Evolutionary conservation across 202 grass and related monocot species (phyloP).

Genomic region (Bolboschoenoplectus hybrid): DNA sequence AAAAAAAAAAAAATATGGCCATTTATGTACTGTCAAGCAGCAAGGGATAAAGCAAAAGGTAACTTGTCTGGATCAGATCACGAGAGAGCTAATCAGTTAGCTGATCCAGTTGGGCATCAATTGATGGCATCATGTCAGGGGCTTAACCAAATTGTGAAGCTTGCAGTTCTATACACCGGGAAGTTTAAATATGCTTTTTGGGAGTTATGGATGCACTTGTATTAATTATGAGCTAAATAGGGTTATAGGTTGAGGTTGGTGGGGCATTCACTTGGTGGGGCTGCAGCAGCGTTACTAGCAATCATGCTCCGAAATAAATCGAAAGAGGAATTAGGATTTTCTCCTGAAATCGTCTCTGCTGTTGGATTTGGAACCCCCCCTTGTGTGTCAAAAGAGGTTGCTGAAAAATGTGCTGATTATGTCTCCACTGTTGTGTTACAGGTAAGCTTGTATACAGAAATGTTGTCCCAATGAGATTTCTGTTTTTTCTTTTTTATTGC

Average conservation of each 20-base stretch:
- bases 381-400: slow-evolving; percentile 85
- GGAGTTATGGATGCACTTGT: background rate
- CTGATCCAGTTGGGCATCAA: slow-evolving; percentile 1
- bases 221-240: slow-evolving; percentile 41
- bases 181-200: background rate
- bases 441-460: slow-evolving; percentile 44
- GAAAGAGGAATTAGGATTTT: slow-evolving; percentile 83
- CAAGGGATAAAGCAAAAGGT: background rate
- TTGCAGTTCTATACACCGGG: background rate
- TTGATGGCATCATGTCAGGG: background rate
- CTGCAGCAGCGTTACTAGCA: slow-evolving; percentile 76
- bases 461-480: slow-evolving; percentile 3
- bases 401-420: slow-evolving; percentile 74
- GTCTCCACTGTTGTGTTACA: slow-evolving; percentile 92
- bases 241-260: slow-evolving; percentile 78
- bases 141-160: background rate
- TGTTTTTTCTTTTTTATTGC: background rate
- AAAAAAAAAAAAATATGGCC: background rate
- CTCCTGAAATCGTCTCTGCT: slow-evolving; percentile 84
- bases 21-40: background rate
- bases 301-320: slow-evolving; percentile 85
- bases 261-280: slow-evolving; percentile 91
- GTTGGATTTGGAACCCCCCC: slow-evolving; percentile 90
- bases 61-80: background rate
- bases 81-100: background rate